These are phyloP conservation scores for Parietaria judaica DNA, from an alignment of 306 rosid species.

Conservation along the genomic window DNA sequence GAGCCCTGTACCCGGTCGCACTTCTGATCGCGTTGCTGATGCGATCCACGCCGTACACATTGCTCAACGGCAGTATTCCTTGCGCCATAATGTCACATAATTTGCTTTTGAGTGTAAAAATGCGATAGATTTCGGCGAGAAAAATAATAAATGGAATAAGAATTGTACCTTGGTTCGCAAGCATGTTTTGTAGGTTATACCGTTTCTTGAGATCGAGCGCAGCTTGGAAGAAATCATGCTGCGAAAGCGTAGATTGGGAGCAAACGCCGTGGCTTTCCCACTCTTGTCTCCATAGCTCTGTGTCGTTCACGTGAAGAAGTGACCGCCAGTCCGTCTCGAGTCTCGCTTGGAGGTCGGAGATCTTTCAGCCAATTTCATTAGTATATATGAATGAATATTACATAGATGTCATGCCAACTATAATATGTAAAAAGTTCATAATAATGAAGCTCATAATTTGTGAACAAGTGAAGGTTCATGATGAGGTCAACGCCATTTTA, in stretches of 20 bases:
- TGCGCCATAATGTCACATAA: neutral
- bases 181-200: neutral
- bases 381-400: too few relatives aligned
- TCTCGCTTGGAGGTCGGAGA: neutral
- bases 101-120: neutral
- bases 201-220: neutral
- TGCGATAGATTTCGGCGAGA: neutral
- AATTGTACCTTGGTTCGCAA: neutral
- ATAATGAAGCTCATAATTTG: too few relatives aligned
- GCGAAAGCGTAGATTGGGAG: neutral
- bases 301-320: neutral
- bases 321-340: neutral
- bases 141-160: neutral
- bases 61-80: conserved; percentile 1
- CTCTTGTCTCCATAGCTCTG: neutral
- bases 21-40: neutral
- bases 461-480: too few relatives aligned
- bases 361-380: neutral
- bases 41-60: neutral
- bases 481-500: too few relatives aligned
- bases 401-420: too few relatives aligned
- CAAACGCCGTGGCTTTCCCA: conserved; percentile 3
- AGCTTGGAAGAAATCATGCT: neutral
- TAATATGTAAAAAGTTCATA: too few relatives aligned
- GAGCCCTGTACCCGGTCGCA: neutral